These are phyloP conservation scores for Pilobolus umbonatus DNA, from an alignment of 192 early-diverging fungal species.

Conservation along the genomic window DNA sequence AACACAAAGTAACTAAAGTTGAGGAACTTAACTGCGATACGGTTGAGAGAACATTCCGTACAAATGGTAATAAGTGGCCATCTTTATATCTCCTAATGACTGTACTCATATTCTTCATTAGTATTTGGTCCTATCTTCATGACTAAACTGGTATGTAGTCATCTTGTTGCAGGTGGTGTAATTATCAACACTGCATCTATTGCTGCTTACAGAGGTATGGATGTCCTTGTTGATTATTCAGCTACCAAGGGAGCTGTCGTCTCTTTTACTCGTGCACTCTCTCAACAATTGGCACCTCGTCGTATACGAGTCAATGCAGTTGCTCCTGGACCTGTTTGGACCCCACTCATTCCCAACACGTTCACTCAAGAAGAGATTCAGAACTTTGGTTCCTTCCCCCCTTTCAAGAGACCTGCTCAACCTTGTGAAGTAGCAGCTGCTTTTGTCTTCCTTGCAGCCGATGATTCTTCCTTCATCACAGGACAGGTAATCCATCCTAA, in stretches of 20 bases:
- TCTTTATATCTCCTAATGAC: background rate
- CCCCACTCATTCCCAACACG: slow-evolving; percentile 43
- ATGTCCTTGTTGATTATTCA: slow-evolving; percentile 45
- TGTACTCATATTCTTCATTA: background rate
- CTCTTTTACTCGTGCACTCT: slow-evolving; percentile 46
- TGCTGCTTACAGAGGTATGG: slow-evolving; percentile 46
- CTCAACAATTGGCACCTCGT: slow-evolving; percentile 38
- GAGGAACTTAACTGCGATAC: slow-evolving; percentile 36
- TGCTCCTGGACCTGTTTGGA: slow-evolving; percentile 53
- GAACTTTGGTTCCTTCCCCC: slow-evolving; percentile 40
- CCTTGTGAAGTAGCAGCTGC: slow-evolving; percentile 42
- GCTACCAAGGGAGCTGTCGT: slow-evolving; percentile 53
- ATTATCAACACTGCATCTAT: slow-evolving; percentile 53
- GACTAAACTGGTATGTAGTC: slow-evolving; percentile 40
- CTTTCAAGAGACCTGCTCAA: slow-evolving; percentile 45
- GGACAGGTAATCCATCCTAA: slow-evolving; percentile 44
- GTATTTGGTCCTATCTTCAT: slow-evolving; percentile 47
- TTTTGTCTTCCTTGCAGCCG: slow-evolving; percentile 48
- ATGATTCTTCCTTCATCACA: slow-evolving; percentile 42
- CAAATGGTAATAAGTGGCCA: slow-evolving; percentile 24
- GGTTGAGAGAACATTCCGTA: slow-evolving; percentile 46
- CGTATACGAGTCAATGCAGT: slow-evolving; percentile 52
- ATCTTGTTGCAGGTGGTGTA: slow-evolving; percentile 36
- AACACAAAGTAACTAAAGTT: slow-evolving; percentile 35
- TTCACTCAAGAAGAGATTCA: slow-evolving; percentile 39